Percentiles rank a stretch among this genome's conserved stretches.
phyloP scores from a whole-genome alignment of 169 alveolate genomes.

The Plasmodium chabaudi region DNA sequence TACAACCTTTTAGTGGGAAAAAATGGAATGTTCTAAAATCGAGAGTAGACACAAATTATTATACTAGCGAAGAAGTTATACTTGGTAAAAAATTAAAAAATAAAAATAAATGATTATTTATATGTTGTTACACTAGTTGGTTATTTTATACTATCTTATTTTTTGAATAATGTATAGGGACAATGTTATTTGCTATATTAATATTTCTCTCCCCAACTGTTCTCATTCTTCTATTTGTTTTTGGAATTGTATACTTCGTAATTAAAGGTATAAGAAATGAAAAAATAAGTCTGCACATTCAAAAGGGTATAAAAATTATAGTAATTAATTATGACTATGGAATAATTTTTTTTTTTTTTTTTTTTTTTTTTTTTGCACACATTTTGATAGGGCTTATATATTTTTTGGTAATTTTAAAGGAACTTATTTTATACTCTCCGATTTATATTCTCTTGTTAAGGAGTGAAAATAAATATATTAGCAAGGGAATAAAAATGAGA shows the following conservation, averaged over 20 bases:
- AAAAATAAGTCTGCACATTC: background rate
- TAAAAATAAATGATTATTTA: background rate
- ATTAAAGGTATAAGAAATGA: conserved; percentile 28
- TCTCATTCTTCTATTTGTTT: conserved; percentile 27
- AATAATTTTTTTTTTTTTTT: too few relatives aligned
- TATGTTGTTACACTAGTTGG: background rate
- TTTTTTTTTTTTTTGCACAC: background rate
- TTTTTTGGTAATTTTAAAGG: conserved; percentile 12
- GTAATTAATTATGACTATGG: too few relatives aligned
- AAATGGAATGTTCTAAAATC: conserved; percentile 64
- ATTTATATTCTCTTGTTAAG: conserved; percentile 41
- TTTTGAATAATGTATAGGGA: conserved; percentile 19
- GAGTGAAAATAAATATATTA: conserved; percentile 31
- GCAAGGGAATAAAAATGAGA: conserved; percentile 42
- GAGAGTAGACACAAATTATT: conserved; percentile 66
- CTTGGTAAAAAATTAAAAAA: conserved; percentile 4
- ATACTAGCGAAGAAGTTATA: conserved; percentile 63
- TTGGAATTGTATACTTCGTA: conserved; percentile 35
- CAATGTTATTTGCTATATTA: conserved; percentile 44
- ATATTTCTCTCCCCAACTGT: conserved; percentile 59
- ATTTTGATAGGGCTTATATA: conserved; percentile 33
- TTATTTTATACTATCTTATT: background rate
- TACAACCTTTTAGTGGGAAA: conserved; percentile 41
- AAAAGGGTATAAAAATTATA: background rate
- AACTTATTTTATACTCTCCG: conserved; percentile 34